Evolutionary conservation across 176 grass and related monocot species (phyloP), one percentile per base, ranked within the genome.

Genomic region (Raddia distichophylla): DNA sequence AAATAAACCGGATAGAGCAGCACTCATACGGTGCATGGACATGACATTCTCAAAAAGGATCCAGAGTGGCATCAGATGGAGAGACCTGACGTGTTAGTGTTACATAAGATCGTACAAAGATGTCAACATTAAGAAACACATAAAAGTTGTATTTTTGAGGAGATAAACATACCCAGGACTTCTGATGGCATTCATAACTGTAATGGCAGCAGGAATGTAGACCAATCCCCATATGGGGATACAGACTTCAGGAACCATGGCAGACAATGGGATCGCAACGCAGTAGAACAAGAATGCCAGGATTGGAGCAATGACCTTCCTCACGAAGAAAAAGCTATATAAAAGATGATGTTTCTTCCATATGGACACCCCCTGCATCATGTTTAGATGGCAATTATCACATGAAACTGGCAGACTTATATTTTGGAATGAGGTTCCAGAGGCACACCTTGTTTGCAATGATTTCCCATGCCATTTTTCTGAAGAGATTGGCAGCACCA

Each of bases 31-130:
- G 69, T 94, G 88, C 94, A 97, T 88, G 61, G 94, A 92, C 94
- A 97, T 97, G 35, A 94, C 94, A 82, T 92, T 97, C 84, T 97
- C 94, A 74, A 97, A 97, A 40, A 97, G 80, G 92, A 97, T 97
- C 94, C 94, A 97, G 77, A 97, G 91, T 61, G 94, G 94, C 90
- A 97, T 92, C 70, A 97, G 73, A 83, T 97, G 90, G 71, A 97
- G 86, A 77, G 90, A 94, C 83, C 94, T 97, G 80, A 51, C 16
- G 17, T 71, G 57, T 62, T 65, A 50, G 17, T 71, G 57, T 68
- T 65, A 50, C 43, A 75, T 16, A 88, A 74, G 35, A 67, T 61
- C 34, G 80, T 74, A 15, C 12, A 49, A 61, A 67, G 32, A 67
- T 60, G 58, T 50, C 1, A 74, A 74, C 51, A 13, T 67, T 62